phyloP scores from a whole-genome alignment of 1,139 yeast species.

The Pichia sp. region DNA sequence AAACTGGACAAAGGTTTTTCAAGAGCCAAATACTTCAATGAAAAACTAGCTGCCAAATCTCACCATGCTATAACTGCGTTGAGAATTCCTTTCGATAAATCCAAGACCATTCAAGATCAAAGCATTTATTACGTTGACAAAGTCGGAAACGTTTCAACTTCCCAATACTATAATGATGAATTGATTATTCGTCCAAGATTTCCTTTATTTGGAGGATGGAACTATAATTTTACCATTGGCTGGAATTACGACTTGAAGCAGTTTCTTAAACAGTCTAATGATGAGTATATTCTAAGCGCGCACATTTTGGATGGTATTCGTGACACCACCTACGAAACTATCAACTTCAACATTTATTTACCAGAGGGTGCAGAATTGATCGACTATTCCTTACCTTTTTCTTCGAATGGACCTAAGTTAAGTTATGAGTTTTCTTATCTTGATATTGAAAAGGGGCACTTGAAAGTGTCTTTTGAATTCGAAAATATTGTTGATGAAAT shows the following conservation, averaged over 20 bases:
- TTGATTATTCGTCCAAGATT: slow-evolving; percentile 76
- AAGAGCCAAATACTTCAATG: slow-evolving; percentile 69
- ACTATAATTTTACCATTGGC: slow-evolving; percentile 90
- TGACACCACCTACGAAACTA: slow-evolving; percentile 64
- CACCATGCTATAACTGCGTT: slow-evolving; percentile 52
- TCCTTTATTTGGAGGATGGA: slow-evolving; percentile 96
- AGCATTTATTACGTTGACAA: slow-evolving; percentile 71
- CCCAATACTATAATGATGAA: slow-evolving; percentile 45
- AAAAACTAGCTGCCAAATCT: slow-evolving; percentile 41
- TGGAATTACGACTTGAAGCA: slow-evolving; percentile 66
- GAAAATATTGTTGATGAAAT: slow-evolving; percentile 69
- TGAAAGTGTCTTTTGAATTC: slow-evolving; percentile 63
- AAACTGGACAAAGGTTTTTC: slow-evolving; percentile 65
- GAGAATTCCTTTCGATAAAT: slow-evolving; percentile 43
- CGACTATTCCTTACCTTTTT: slow-evolving; percentile 56
- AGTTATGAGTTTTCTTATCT: slow-evolving; percentile 59
- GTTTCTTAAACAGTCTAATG: slow-evolving; percentile 38
- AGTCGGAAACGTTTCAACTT: slow-evolving; percentile 93
- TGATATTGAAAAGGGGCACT: slow-evolving; percentile 76
- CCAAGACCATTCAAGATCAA: slow-evolving; percentile 40
- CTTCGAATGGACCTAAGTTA: slow-evolving; percentile 36
- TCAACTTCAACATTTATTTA: slow-evolving; percentile 59
- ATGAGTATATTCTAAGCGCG: slow-evolving; percentile 55
- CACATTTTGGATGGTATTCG: slow-evolving; percentile 73
- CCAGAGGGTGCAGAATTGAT: slow-evolving; percentile 83